Conservation (phyloP, 805 yeast genomes). For the Starmerella asiatica region DNA sequence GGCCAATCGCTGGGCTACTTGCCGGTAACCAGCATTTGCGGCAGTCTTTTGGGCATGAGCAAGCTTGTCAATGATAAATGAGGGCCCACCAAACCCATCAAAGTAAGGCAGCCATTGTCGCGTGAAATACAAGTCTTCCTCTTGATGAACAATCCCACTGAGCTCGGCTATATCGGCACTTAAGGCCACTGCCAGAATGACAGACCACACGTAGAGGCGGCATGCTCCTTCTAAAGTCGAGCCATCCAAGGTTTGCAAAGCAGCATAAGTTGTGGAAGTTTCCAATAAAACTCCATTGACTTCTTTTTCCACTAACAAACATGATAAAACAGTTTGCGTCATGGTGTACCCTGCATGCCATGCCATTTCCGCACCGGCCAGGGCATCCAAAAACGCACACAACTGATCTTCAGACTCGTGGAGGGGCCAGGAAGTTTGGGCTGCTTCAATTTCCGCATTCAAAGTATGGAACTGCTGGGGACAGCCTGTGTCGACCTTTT, state of each 20-base stretch:
- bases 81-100: constrained; percentile 4
- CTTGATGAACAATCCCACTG: constrained; percentile 22
- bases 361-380: constrained; percentile 42
- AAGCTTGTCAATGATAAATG: constrained; percentile 14
- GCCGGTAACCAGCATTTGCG: constrained; percentile 35
- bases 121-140: constrained; percentile 30
- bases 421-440: constrained; percentile 29
- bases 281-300: constrained; percentile 26
- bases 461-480: constrained; percentile 31
- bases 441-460: constrained; percentile 30
- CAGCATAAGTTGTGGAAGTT: background rate
- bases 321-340: constrained; percentile 64
- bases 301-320: constrained; percentile 55
- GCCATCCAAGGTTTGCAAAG: background rate
- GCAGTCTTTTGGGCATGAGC: constrained; percentile 33
- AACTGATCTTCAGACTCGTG: constrained; percentile 31
- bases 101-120: constrained; percentile 42
- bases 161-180: constrained; percentile 17
- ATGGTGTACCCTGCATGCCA: constrained; percentile 71
- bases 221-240: constrained; percentile 16
- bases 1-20: constrained; percentile 44
- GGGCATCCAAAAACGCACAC: constrained; percentile 39
- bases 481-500: constrained; percentile 63
- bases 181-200: constrained; percentile 18
- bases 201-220: constrained; percentile 20